Base-by-base conservation (phyloP, 1,139 yeast species). In the Lodderomyces parapsilosis region DNA sequence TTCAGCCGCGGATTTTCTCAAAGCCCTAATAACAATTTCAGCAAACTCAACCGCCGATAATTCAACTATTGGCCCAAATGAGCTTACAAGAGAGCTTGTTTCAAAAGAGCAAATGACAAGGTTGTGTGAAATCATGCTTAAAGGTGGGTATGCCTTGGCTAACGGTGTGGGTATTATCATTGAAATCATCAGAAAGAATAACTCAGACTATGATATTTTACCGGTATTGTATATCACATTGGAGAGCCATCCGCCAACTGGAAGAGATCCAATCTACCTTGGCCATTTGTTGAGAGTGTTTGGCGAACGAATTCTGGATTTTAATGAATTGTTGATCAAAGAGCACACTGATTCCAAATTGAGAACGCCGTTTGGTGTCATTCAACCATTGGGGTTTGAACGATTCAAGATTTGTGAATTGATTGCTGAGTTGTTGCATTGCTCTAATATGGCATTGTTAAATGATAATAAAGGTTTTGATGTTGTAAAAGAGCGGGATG, bases 161-260 rank as follows among this genome's bases (percentile, higher is more conserved):
- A 93, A 93, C 52, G 97, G 98, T 45, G 99, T 93, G 27, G 97
- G 98, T 5, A 90, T 93, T 40, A 85, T 93, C 43, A 93, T 93
- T 59, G 99, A 93, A 62, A 85, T 93, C 47, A 94, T 94, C 52
- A 78, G 99, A 53, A 93, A 93, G 60, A 93, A 93, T 63, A 94
- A 93, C 62, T 88, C 96, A 1, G 99, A 93, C 63, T 93, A 93
- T 62, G 99, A 93, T 65, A 80, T 84, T 45, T 84, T 89, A 41
- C 96, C 96, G 15, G 91, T 93, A 30, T 75, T 90, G 59, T 85
- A 84, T 62, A 87, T 89, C 38, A 87, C 97, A 0, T 68, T 90
- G 45, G 96, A 90, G 52, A 80, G 94, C 25, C 96, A 91, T 60
- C 98, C 98, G 6, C 99, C 99, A 23, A 83, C 86, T 13, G 87